phyloP scores from a whole-genome alignment of 495 filamentous ascomycete species.

The Penicillium silybi region DNA sequence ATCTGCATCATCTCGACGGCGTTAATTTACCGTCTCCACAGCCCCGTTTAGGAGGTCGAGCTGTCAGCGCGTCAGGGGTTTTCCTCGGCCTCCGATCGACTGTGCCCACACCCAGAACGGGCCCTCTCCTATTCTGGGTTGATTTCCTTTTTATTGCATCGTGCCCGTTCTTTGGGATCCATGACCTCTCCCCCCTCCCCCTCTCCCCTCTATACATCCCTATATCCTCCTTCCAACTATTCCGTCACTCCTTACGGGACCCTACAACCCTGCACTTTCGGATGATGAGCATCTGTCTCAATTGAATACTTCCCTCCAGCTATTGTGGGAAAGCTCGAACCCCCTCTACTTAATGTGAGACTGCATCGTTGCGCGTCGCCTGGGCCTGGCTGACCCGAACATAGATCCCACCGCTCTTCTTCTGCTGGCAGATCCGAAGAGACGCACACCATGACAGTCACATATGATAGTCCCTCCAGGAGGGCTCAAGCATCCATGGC shows the following conservation, averaged over 20 bases:
- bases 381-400: conserved; percentile 11
- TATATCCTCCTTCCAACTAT: conserved; percentile 20
- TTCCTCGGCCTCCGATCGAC: conserved; percentile 32
- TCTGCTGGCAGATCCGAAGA: conserved; percentile 46
- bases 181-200: conserved; percentile 30
- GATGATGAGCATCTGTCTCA: conserved; percentile 19
- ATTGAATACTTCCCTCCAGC: conserved; percentile 17
- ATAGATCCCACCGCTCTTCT: conserved; percentile 20
- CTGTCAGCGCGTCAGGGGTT: conserved; percentile 47
- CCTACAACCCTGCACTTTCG: conserved; percentile 23
- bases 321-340: conserved; percentile 11
- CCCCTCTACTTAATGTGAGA: conserved; percentile 6
- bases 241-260: conserved; percentile 28
- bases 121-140: conserved; percentile 37
- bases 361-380: background rate
- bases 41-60: conserved; percentile 32
- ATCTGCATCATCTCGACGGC: conserved; percentile 27
- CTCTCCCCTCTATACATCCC: conserved; percentile 23
- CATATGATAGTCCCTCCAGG: conserved; percentile 59
- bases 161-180: conserved; percentile 30
- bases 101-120: conserved; percentile 31
- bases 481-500: conserved; percentile 49
- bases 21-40: conserved; percentile 42
- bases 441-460: conserved; percentile 59
- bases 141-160: conserved; percentile 36